Evolutionary conservation across 371 early-diverging fungal species (phyloP).

Genomic region (Mycotypha africana): DNA sequence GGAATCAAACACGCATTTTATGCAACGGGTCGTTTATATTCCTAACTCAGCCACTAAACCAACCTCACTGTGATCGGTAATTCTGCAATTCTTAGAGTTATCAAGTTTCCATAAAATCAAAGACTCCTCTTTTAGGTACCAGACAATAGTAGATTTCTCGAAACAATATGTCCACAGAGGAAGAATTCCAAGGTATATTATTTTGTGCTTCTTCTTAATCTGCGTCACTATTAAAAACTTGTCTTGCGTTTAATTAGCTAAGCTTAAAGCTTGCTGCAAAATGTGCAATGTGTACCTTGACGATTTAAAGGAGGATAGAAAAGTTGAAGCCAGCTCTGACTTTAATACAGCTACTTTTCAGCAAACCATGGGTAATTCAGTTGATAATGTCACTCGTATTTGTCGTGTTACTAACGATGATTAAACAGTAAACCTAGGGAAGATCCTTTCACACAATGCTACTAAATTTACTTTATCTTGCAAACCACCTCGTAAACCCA

Average conservation of each 20-base stretch:
- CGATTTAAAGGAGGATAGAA: constrained; percentile 22
- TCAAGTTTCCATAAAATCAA: too few species aligned
- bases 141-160: too few species aligned
- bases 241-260: constrained; percentile 17
- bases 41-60: too few species aligned
- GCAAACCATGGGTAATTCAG: constrained; percentile 28
- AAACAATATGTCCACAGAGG: constrained; percentile 7
- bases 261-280: constrained; percentile 29
- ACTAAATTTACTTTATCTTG: constrained; percentile 45
- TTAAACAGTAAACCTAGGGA: constrained; percentile 21
- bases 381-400: too few species aligned
- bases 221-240: not conserved
- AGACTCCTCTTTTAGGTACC: too few species aligned
- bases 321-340: constrained; percentile 9
- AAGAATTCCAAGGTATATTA: constrained; percentile 11
- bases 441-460: constrained; percentile 38
- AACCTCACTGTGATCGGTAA: too few species aligned
- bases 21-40: too few species aligned
- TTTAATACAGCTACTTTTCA: constrained; percentile 26
- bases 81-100: too few species aligned
- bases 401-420: not conserved
- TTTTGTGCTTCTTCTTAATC: not conserved
- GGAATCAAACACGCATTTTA: too few species aligned
- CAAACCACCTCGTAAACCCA: constrained; percentile 41
- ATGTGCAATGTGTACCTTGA: constrained; percentile 28